Evolutionary conservation across 1,139 yeast genomes (phyloP), one percentile per base, ranked within the genome.

Genomic region (Spathaspora sp.): DNA sequence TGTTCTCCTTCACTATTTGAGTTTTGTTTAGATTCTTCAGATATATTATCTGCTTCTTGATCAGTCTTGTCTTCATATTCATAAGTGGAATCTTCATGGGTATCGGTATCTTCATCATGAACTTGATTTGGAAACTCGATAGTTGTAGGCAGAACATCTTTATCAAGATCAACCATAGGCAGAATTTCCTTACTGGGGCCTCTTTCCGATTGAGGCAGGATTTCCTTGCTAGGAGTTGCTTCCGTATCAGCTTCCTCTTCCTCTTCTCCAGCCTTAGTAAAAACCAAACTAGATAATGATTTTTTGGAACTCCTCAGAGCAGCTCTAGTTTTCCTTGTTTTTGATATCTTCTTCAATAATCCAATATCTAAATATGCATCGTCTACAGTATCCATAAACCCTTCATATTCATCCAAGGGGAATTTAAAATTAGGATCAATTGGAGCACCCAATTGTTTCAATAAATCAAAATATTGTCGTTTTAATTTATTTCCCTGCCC

Each of bases 381-480:
- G 34, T 74, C 73, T 7, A 88, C 70, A 43, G 81, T 74, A 55
- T 82, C 85, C 15, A 89, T 78, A 59, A 89, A 89, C 36, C 88
- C 90, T 39, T 81, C 84, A 60, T 88, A 95, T 0, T 84, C 89
- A 46, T 76, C 81, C 47, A 77, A 61, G 1, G 79, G 74, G 45
- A 70, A 72, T 37, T 57, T 60, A 42, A 68, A 60, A 31, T 56
- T 56, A 0, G 61, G 54, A 38, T 63, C 65, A 17, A 56, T 48
- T 0, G 59, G 56, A 0, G 64, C 59, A n/a, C 56, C 48, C 1
- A 70, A 60, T 10, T 57, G 59, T 15, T 56, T 54, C 40, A 70
- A 51, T 23, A 67, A 44, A 13, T 59, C 56, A 40, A 59, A 57
- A 48, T 68, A 73, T 40, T 53, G 58, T 31, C 54, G 54, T 52